Base-by-base conservation (phyloP, 2,329 filamentous ascomycete genomes). In the Aureobasidium sp. region DNA sequence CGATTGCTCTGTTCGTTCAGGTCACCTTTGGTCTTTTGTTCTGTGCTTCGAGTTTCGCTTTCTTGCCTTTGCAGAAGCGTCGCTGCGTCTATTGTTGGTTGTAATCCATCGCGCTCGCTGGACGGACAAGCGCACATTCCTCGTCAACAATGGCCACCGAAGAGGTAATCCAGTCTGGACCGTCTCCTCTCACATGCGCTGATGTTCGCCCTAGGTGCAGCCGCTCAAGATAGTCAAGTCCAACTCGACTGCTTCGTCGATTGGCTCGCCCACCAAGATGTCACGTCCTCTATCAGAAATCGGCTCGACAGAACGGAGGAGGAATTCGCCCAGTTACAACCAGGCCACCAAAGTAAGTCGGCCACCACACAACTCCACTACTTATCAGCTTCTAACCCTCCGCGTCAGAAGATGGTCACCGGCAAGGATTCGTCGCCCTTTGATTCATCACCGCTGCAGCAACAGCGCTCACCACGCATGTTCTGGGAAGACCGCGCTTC, bases 291-390 rank as follows among this genome's bases (percentile, higher is more conserved):
- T 99, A 67, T 89, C 91, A 65, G 94, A 99, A 79, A 86, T 99
- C 71, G 90, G 89, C 68, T 89, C 89, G 58, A 89, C 89, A 65
- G 90, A 92, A 76, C 87, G 86, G 75, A 85, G 93, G 73, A 84
- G 92, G 70, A 97, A 97, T 79, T 97, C 92, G 56, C 91, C 92
- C 59, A 95, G 89, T 79, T 96, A 88, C 84, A 91, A 88, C 70
- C 88, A 92, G 74, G 75, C 78, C 65, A 81, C 79, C 63, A 91
- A 89, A 83, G 88, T 92, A 80, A 61, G 67, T 65, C 62, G 63
- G 58, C 6, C 29, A n/a, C n/a, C 5, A 44, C 34, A 6, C 17
- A 27, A 8, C 20, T 42, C n/a, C 20, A 12, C 27, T 12, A 17
- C 5, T 15, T n/a, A n/a, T 11, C 61, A 4, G 17, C 34, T 62